Conservation (phyloP, 441 rosid species). For the Croton laevigatus region DNA sequence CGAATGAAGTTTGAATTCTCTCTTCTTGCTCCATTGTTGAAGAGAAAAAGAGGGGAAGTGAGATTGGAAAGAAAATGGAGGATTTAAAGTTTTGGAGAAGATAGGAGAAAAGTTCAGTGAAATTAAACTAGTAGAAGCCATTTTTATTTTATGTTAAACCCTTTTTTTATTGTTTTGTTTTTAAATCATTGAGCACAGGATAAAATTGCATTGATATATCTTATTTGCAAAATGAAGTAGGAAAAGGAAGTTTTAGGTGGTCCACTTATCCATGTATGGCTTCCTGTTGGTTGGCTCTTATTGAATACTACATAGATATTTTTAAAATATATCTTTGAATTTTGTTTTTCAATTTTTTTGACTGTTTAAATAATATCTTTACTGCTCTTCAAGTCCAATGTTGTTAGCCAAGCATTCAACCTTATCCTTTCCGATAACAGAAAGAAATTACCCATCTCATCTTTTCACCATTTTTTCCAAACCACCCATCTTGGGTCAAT, state of each 20-base stretch:
- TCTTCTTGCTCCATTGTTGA: slow-evolving; percentile 24
- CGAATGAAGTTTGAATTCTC: slow-evolving; percentile 32
- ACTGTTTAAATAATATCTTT: slow-evolving; percentile 16
- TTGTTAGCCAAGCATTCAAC: slow-evolving; percentile 21
- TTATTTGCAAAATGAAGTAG: slow-evolving; percentile 11
- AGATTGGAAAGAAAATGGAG: slow-evolving; percentile 17
- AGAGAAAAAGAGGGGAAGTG: slow-evolving; percentile 20
- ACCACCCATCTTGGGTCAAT: neutral
- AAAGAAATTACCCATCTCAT: slow-evolving; percentile 3
- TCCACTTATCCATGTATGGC: slow-evolving; percentile 29
- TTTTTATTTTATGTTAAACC: neutral
- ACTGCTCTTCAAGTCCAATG: slow-evolving; percentile 6
- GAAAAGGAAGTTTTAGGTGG: slow-evolving; percentile 12
- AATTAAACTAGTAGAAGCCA: slow-evolving; percentile 40
- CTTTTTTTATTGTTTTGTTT: neutral
- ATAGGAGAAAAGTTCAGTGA: slow-evolving; percentile 32
- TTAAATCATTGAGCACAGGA: slow-evolving; percentile 14
- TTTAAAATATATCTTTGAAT: slow-evolving; percentile 1
- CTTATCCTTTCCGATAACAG: slow-evolving; percentile 28
- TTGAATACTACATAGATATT: slow-evolving; percentile 33
- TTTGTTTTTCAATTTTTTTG: slow-evolving; percentile 7
- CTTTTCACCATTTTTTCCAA: neutral
- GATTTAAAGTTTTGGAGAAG: slow-evolving; percentile 20
- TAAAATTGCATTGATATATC: slow-evolving; percentile 6
- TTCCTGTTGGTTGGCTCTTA: slow-evolving; percentile 29